Base-by-base conservation (phyloP, 805 yeast species). In the Candida patagonica region DNA sequence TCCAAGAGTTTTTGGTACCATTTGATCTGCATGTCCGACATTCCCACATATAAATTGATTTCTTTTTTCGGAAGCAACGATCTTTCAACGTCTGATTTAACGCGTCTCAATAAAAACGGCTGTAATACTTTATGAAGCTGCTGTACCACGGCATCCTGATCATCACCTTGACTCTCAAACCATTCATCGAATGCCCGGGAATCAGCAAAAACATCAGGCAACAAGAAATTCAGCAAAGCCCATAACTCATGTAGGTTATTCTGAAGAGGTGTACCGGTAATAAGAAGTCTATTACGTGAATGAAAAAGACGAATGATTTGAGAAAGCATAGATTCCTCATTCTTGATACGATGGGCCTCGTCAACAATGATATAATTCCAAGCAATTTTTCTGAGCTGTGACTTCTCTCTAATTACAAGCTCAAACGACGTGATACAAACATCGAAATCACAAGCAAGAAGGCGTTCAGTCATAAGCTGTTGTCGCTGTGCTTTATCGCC, bases 351-450 rank as follows among this genome's bases (percentile, higher is more conserved):
- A 60, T 89, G 98, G 2, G 97, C 97, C 60, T 88, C 96, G 61
- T 89, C 98, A 30, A 89, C 87, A 22, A 92, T 73, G 39, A 89
- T 78, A 58, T 89, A 89, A 59, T 89, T 88, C 97, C 97, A 89
- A 38, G 81, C 79, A 40, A 89, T 61, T 55, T 80, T 85, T 52
- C 82, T 83, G 49, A 92, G 66, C 23, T 73, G 72, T 7, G 84
- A 57, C 59, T 89, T 89, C 57, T 89, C 98, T 42, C 94, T 73
- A 30, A 89, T 80, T 6, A 89, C 92, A 76, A 88, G 82, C 57
- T 89, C 97, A 56, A 80, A 92, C 1, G 96, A 86, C 0, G 96
- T 81, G 41, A 92, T 74, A 46, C 89, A 68, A 5, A 87, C 95
- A 55, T 92, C 97, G 55, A 92, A 89, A 38, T 83, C 75, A 26